Conservation (phyloP, 148 eudicot species). For the Dysphania ambrosioides region DNA sequence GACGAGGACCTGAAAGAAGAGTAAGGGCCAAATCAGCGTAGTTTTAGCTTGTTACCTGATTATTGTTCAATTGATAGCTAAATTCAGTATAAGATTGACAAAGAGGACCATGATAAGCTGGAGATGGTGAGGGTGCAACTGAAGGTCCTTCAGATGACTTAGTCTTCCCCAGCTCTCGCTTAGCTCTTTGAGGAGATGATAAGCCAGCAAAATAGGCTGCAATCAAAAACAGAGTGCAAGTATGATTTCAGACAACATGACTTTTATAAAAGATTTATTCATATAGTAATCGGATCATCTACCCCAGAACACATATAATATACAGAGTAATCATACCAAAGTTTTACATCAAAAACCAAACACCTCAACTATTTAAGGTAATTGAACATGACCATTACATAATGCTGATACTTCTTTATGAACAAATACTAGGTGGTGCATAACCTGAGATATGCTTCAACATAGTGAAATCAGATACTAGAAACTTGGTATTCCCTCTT, state of each 20-base stretch:
- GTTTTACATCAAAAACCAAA: neutral
- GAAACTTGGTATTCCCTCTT: no score
- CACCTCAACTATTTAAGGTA: neutral
- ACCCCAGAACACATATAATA: neutral
- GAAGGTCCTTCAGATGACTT: constrained; percentile 38
- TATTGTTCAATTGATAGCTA: neutral
- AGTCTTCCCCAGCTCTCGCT: constrained; percentile 18
- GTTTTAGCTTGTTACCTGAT: neutral
- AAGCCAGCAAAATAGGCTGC: constrained; percentile 40
- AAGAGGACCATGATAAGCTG: constrained; percentile 50
- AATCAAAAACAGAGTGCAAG: neutral
- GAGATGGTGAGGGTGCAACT: constrained; percentile 56
- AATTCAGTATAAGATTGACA: neutral
- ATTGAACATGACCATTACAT: neutral
- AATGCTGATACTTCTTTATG: no score
- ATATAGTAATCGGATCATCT: neutral
- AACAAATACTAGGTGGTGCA: neutral
- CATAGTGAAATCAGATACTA: no score
- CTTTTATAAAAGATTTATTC: neutral
- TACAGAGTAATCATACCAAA: neutral
- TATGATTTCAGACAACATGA: neutral
- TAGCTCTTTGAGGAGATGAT: constrained; percentile 27
- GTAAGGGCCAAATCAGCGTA: constrained; percentile 14
- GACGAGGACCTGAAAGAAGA: constrained; percentile 44
- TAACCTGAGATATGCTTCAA: neutral